Evolutionary conservation across 345 rosid genomes (phyloP).

Genomic region (Moringa oleifera): DNA sequence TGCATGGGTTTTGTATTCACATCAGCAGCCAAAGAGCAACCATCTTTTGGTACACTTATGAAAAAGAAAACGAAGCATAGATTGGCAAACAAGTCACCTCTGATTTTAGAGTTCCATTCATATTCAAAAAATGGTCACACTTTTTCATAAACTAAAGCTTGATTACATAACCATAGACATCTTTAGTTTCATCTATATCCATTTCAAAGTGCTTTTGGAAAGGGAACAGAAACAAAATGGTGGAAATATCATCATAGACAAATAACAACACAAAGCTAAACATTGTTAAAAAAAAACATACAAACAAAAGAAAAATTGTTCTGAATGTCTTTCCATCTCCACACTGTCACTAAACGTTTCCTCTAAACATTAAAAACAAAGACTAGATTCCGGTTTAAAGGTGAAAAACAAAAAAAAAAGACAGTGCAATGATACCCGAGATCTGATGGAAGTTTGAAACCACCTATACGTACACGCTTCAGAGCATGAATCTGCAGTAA

Average conservation of each 20-base stretch:
- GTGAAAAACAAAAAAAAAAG: not conserved
- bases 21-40: not conserved
- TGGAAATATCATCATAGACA: constrained; percentile 4
- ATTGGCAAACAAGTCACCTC: no score
- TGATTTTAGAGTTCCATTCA: not conserved
- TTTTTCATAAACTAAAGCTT: not conserved
- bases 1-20: not conserved
- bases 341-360: not conserved
- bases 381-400: not conserved
- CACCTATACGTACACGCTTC: constrained; percentile 82
- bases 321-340: not conserved
- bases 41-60: not conserved
- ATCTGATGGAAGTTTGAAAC: constrained; percentile 86
- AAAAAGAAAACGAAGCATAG: no score
- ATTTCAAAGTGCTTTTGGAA: not conserved
- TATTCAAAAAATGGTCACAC: not conserved
- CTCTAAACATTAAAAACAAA: not conserved
- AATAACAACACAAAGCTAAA: no score
- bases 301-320: no score
- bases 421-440: constrained; percentile 56
- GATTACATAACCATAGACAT: no score
- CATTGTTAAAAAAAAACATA: not conserved
- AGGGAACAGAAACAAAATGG: not conserved
- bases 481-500: constrained; percentile 64
- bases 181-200: no score